phyloP scores from a whole-genome alignment of 2,329 filamentous ascomycete species.

The Tolypocladium pustulatum region DNA sequence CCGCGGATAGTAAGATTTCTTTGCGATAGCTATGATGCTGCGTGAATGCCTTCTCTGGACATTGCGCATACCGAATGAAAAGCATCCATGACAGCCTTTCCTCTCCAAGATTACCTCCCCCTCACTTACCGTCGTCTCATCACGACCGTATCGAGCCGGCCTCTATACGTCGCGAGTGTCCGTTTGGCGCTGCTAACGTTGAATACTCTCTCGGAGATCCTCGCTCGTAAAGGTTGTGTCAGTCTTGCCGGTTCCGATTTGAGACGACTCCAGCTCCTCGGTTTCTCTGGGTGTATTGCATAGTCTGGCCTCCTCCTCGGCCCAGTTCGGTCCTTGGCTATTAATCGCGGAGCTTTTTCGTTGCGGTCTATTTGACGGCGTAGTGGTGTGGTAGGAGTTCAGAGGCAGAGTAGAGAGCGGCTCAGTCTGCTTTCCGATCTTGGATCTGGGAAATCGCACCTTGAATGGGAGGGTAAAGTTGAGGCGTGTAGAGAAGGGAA shows the following conservation, averaged over 20 bases:
- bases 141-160: not conserved
- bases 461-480: constrained; percentile 14
- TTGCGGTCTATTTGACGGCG: not conserved
- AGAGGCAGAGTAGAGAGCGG: not conserved
- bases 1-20: not conserved
- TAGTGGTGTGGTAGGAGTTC: not conserved
- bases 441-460: constrained; percentile 8
- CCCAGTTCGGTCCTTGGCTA: not conserved
- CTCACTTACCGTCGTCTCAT: not conserved
- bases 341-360: not conserved
- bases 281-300: not conserved
- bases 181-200: not conserved
- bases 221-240: not conserved
- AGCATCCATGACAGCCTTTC: not conserved
- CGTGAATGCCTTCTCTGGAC: not conserved
- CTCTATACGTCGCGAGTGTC: not conserved
- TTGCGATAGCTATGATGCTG: not conserved
- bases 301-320: not conserved
- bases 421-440: not conserved
- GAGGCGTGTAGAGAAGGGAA: constrained; percentile 22
- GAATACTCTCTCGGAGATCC: not conserved
- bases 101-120: not conserved
- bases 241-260: not conserved
- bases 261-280: not conserved
- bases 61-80: not conserved